Evolutionary conservation across 2,329 filamentous ascomycete genomes (phyloP), one percentile per base, ranked within the genome.

Genomic region (Ophiognomonia clavigignenti-juglandacearum): DNA sequence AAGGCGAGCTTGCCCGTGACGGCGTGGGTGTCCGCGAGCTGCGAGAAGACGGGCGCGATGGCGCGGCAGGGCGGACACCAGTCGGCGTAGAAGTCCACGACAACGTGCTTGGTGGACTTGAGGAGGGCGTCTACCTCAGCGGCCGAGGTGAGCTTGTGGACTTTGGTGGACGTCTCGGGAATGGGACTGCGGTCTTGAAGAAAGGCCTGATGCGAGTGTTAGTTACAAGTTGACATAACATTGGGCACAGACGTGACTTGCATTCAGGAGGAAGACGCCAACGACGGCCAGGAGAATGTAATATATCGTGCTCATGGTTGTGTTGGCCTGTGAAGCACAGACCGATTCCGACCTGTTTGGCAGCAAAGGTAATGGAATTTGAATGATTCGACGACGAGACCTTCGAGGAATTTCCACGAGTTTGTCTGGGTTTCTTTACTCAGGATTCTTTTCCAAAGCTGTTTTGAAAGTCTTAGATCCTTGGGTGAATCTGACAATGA

Each of bases 31-130:
- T 58, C 59, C 47, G 75, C 69, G 44, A 77, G 68, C 54, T 69
- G 66, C 50, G 55, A 57, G 54, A 67, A 76, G 39, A 73, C 47
- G 27, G 73, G 72, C 3, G 67, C 67, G 52, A 77, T 75, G 45
- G 62, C 60, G 43, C 70, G 70, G 65, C 74, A 77, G 2, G 73
- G 73, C 1, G 66, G 66, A 52, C 73, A 77, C 74, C 74, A 77
- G 57, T 69, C 66, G 9, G 73, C 73, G 57, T 66, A 73, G 60
- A 76, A 75, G 63, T 76, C 72, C 48, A 75, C 61, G 37, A 64
- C 62, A 46, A 72, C 68, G 59, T 70, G 65, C 36, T 64, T 70
- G 43, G 61, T 68, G 29, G 63, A 59, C 2, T 58, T 41, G 51
- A 73, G 57, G 32, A 74, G 61, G 18, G 61, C 43, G 16, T 65